Evolutionary conservation across 2,329 filamentous ascomycete species (phyloP), one percentile per base, ranked within the genome.

Genomic region (Cryphonectria radicalis): DNA sequence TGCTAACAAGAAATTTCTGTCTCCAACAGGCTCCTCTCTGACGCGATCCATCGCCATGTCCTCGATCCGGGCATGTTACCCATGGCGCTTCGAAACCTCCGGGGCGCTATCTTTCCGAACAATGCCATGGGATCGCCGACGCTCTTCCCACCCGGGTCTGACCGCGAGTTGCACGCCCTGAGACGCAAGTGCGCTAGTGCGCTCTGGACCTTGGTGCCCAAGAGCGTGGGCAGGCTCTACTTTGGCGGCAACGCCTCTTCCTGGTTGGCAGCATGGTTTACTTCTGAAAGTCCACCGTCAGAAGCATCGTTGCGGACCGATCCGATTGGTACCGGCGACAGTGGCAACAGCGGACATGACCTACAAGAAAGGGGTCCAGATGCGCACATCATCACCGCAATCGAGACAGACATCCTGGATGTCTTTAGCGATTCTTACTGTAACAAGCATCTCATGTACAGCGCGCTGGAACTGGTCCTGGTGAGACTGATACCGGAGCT

Each of bases 361-460:
- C 79, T 83, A 67, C 83, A 86, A 28, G 13, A 64, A 28, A 42
- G 28, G 13, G 55, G 42, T n/a, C 63, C 63, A 32, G 83, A 88
- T 67, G 81, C 83, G 73, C 82, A 81, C 65, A 84, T 90, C 71
- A 81, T 89, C 62, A 80, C 83, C 72, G 87, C 91, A 75, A 86
- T 93, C 74, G 89, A 91, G 77, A 82, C 86, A 73, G 82, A 88
- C 37, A 84, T 94, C 63, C 84, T 98, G 63, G 89, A 92, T 76
- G 84, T 95, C 53, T 91, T 97, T 75, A 89, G 88, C 22, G 94
- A 98, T 81, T 85, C 88, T 67, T 97, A 97, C 82, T 92, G 94
- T 82, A 99, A 99, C 82, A 97, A 95, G 83, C 94, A 98, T 82
- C 84, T 98, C 43, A 84, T 97, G 76, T 97, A 97, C 78, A 86